A percentile compares a stretch with the other conserved stretches of the same genome.
Evolutionary conservation across 305 asterid genomes (phyloP).

Genomic region (Fraxinus albicans): DNA sequence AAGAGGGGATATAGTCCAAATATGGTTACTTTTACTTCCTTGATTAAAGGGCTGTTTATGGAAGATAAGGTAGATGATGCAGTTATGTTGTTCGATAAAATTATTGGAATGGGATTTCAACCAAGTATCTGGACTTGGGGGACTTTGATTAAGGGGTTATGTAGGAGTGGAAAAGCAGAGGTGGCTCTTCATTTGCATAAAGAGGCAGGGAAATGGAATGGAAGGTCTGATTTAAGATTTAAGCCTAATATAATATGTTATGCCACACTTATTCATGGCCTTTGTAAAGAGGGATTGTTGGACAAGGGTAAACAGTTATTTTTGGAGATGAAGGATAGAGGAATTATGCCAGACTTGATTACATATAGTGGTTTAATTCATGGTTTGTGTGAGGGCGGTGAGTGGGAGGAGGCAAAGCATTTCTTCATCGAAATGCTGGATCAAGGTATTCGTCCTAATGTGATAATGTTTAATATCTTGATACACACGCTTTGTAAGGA

Average conservation of each 20-base stretch:
- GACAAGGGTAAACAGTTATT: constrained; percentile 52
- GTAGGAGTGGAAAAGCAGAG: constrained; percentile 61
- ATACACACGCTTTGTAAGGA: constrained; percentile 60
- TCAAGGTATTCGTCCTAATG: constrained; percentile 60
- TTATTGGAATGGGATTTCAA: constrained; percentile 41
- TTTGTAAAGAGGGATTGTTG: constrained; percentile 55
- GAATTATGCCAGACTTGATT: constrained; percentile 52
- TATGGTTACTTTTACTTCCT: constrained; percentile 47
- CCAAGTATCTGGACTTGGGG: constrained; percentile 59
- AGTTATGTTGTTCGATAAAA: constrained; percentile 42
- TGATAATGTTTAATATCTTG: constrained; percentile 53
- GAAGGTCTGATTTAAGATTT: constrained; percentile 34
- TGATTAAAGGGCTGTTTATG: constrained; percentile 65
- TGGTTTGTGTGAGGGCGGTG: constrained; percentile 48
- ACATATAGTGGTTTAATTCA: constrained; percentile 47
- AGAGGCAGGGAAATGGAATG: constrained; percentile 37
- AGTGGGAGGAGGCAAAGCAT: constrained; percentile 53
- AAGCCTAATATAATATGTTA: constrained; percentile 50
- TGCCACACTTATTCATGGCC: constrained; percentile 51
- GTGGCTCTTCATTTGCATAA: constrained; percentile 53
- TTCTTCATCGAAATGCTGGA: constrained; percentile 58
- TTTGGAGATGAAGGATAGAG: constrained; percentile 56
- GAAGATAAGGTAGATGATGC: constrained; percentile 52
- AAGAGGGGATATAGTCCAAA: constrained; percentile 61
- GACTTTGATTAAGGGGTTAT: constrained; percentile 59